Base-by-base conservation (phyloP, 495 filamentous ascomycete genomes). In the Aspergillus hancockii region DNA sequence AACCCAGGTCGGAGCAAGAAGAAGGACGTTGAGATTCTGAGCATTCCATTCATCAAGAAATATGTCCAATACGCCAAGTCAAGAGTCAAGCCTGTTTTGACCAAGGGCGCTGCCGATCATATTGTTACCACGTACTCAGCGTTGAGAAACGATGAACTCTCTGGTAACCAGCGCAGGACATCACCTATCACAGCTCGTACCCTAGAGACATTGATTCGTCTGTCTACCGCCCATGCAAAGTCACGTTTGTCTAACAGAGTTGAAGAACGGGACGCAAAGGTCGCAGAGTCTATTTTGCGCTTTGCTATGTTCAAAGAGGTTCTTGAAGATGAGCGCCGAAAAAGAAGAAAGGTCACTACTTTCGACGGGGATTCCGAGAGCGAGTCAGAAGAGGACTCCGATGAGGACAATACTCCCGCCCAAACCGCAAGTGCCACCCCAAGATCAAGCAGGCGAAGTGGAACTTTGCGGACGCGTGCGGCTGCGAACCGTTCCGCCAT, bases 271-370 rank as follows among this genome's bases (percentile, higher is more conserved):
- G 94, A 99, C 73, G 93, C 93, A 7, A 78, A 91, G 51, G 85
- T 90, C 52, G 94, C 94, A 12, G 93, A 99, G 69, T 80, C 85
- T 18, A 96, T 99, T 64, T 78, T 99, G 38, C 85, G 94, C 25
- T 99, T 97, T 68, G 94, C 94, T 18, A 85, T 99, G 55, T 99
- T 98, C 83, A 99, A 99, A 72, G 94, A 99, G 76, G 87, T 99
- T 18, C 78, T 96, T 21, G 90, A 94, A 71, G 89, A 91, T 63
- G 90, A 92, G 69, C 90, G 92, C 45, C 83, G 86, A 59, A 93
- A 92, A 78, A 71, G 84, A 57, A 79, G 85, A 60, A 86, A 84
- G 68, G 73, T 81, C 8, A 77, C 72, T 22, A 75, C 58, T 58
- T 78, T 71, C 67, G 80, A 82, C 16, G 75, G 80, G 4, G 79